Evolutionary conservation across 371 early-diverging fungal species (phyloP).

Genomic region (Cokeromyces recurvatus): DNA sequence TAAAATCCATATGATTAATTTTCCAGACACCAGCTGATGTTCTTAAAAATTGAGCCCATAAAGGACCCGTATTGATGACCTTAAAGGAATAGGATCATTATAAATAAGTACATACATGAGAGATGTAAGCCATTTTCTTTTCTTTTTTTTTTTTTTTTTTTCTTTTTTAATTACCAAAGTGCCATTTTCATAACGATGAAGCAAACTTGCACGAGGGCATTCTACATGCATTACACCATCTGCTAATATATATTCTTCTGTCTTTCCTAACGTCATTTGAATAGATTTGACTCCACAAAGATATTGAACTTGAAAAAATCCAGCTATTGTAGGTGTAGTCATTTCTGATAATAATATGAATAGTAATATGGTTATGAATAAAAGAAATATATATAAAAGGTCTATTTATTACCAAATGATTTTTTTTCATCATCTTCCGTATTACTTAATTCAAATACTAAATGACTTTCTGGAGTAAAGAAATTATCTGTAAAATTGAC

Average conservation of each 20-base stretch:
- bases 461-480: conserved; percentile 20
- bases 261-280: conserved; percentile 38
- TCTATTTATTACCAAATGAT: conserved; percentile 32
- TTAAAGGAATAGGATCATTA: too few relatives aligned
- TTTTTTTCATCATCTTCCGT: conserved; percentile 16
- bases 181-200: conserved; percentile 30
- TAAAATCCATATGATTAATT: conserved; percentile 34
- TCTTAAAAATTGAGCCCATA: conserved; percentile 24
- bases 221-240: conserved; percentile 32
- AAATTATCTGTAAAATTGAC: conserved; percentile 32
- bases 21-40: conserved; percentile 24
- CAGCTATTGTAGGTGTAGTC: conserved; percentile 20
- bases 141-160: neutral
- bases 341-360: too few relatives aligned
- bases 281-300: conserved; percentile 33
- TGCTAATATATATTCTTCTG: conserved; percentile 35
- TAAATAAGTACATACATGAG: too few relatives aligned
- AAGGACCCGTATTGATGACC: conserved; percentile 30
- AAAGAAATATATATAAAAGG: too few relatives aligned
- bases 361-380: too few relatives aligned
- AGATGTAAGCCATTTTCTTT: too few relatives aligned
- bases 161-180: conserved; percentile 23
- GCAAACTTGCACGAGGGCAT: conserved; percentile 37
- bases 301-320: conserved; percentile 40
- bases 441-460: conserved; percentile 29